phyloP scores from a whole-genome alignment of 495 filamentous ascomycete species.

The Trichoderma virens region DNA sequence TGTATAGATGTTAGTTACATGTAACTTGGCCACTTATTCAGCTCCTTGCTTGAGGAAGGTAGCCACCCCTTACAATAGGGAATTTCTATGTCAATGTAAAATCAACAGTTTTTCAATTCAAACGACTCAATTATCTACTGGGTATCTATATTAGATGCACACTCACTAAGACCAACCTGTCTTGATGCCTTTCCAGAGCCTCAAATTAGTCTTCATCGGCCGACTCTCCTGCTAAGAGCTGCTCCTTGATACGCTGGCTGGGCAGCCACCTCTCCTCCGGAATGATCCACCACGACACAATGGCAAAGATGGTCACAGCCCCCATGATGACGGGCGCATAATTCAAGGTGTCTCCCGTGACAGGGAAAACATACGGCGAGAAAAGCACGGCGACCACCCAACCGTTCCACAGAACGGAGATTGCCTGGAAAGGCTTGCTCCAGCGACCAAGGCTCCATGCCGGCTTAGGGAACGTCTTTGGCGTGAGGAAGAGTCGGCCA shows the following conservation, averaged over 20 bases:
- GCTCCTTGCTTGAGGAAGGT: too few relatives aligned
- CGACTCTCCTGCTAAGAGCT: neutral
- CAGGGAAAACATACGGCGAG: conserved; percentile 34
- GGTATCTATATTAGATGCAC: neutral
- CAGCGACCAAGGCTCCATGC: neutral
- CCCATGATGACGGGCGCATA: conserved; percentile 59
- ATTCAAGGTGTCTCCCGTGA: conserved; percentile 50
- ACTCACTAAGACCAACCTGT: too few relatives aligned
- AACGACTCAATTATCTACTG: too few relatives aligned
- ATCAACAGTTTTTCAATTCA: too few relatives aligned
- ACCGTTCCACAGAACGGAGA: neutral
- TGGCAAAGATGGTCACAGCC: conserved; percentile 40
- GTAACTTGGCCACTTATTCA: too few relatives aligned
- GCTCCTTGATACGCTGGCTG: neutral
- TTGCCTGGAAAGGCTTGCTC: conserved; percentile 4
- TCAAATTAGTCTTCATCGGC: neutral
- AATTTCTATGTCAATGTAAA: too few relatives aligned
- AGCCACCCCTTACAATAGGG: too few relatives aligned
- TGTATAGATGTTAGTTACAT: too few relatives aligned
- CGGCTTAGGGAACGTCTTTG: conserved; percentile 40
- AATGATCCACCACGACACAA: conserved; percentile 15
- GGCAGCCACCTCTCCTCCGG: neutral
- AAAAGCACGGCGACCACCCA: neutral
- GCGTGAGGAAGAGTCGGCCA: conserved; percentile 21
- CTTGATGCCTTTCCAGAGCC: neutral